Percentiles rank a stretch among this genome's conserved stretches.
Evolutionary conservation across 495 filamentous ascomycete species (phyloP).

Genomic region (Aspergillus affinis): DNA sequence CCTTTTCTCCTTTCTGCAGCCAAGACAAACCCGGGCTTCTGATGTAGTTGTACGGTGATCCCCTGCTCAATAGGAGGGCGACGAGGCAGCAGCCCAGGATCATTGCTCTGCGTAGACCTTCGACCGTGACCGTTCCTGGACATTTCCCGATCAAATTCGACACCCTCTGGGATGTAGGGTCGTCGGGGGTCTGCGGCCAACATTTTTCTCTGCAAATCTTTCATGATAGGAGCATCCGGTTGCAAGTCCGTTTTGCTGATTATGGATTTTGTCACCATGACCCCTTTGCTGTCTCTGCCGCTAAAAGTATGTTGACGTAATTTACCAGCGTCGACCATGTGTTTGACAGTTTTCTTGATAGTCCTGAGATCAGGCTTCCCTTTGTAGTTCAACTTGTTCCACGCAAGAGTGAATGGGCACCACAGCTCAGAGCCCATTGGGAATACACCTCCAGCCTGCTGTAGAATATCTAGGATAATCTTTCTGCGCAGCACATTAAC

Average conservation of each 20-base stretch:
- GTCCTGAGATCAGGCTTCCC: conserved; percentile 53
- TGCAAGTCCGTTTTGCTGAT: conserved; percentile 48
- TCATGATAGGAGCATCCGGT: conserved; percentile 51
- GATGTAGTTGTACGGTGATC: conserved; percentile 38
- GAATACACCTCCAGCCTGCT: conserved; percentile 69
- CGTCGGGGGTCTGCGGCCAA: conserved; percentile 31
- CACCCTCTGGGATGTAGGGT: conserved; percentile 34
- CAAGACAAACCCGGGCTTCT: conserved; percentile 36
- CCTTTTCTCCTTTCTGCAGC: conserved; percentile 32
- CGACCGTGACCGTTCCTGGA: conserved; percentile 23
- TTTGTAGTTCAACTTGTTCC: conserved; percentile 51
- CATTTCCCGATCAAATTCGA: conserved; percentile 31
- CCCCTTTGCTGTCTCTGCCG: conserved; percentile 54
- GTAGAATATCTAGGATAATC: conserved; percentile 68
- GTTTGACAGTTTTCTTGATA: conserved; percentile 56
- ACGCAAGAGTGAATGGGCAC: conserved; percentile 63
- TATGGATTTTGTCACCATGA: conserved; percentile 56
- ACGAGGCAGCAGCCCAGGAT: conserved; percentile 8
- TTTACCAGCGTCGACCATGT: conserved; percentile 57
- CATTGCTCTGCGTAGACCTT: conserved; percentile 7
- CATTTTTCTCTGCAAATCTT: conserved; percentile 52
- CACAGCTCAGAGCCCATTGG: conserved; percentile 72
- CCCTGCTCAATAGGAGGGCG: conserved; percentile 32
- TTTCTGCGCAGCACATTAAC: conserved; percentile 51
- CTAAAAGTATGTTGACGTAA: conserved; percentile 62